A percentile compares a stretch with the other conserved stretches of the same genome.
Evolutionary conservation across 768 basidiomycete species (phyloP).

Genomic region (Coprinopsis marcescibilis): DNA sequence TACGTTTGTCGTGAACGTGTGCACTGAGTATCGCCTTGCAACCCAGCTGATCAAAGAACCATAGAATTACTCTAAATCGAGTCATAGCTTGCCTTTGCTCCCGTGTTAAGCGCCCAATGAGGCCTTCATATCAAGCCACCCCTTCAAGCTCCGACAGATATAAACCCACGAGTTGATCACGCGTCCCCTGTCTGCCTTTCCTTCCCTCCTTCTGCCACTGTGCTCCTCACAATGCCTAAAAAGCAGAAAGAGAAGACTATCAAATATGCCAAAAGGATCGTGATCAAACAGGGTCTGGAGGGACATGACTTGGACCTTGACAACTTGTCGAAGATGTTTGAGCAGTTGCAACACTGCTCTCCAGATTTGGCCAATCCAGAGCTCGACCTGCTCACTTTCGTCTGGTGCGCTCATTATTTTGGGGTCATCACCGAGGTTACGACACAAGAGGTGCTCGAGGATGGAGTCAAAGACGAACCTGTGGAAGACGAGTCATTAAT

Average conservation of each 20-base stretch:
- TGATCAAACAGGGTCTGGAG: constrained; percentile 25
- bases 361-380: constrained; percentile 33
- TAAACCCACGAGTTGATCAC: too few species aligned
- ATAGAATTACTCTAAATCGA: too few species aligned
- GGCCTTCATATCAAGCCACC: neutral
- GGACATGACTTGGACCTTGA: constrained; percentile 37
- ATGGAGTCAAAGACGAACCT: neutral
- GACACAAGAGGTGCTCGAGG: constrained; percentile 6
- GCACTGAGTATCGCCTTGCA: too few species aligned
- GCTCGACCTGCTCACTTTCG: constrained; percentile 38
- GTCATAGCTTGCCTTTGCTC: too few species aligned
- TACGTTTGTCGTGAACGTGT: too few species aligned
- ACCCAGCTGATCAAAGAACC: too few species aligned
- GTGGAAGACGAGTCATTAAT: too few species aligned
- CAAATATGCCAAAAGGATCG: constrained; percentile 8
- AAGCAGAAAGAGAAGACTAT: too few species aligned
- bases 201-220: constrained; percentile 3
- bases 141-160: neutral
- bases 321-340: constrained; percentile 27
- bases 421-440: constrained; percentile 30
- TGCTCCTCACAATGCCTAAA: too few species aligned
- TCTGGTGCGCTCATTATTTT: constrained; percentile 31
- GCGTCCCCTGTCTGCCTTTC: too few species aligned
- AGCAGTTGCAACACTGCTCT: constrained; percentile 35
- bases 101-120: neutral